Percentiles rank a stretch among this genome's conserved stretches.
Conservation (phyloP, 75 land plant species). For the Picea sitchensis region DNA sequence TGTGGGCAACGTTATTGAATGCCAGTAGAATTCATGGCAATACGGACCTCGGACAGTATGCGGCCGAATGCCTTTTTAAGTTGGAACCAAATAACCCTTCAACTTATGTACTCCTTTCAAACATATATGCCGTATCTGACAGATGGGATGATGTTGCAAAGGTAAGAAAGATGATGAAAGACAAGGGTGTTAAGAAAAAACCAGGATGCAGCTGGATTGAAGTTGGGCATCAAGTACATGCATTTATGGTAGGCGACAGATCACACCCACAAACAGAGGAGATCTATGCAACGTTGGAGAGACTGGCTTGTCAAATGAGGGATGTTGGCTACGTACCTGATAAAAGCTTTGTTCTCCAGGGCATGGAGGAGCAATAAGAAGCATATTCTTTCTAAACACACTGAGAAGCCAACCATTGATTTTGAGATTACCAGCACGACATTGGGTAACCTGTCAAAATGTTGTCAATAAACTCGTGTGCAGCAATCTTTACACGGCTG, state of each 20-base stretch:
- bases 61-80: conserved; percentile 6
- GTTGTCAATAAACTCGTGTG: conserved; percentile 12
- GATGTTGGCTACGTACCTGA: conserved; percentile 3
- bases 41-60: conserved; percentile 14
- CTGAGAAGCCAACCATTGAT: conserved; percentile 12
- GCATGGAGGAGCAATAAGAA: conserved; percentile 9
- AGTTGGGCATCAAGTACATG: conserved; percentile 18
- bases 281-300: conserved; percentile 7
- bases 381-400: conserved; percentile 1
- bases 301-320: conserved; percentile 7
- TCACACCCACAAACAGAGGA: conserved; percentile 13
- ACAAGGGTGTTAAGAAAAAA: conserved; percentile 10
- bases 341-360: background rate
- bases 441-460: conserved; percentile 4
- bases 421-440: conserved; percentile 7
- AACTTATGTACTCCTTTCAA: conserved; percentile 22
- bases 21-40: conserved; percentile 17
- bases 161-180: conserved; percentile 20
- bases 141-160: conserved; percentile 21
- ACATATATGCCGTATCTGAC: conserved; percentile 19
- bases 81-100: conserved; percentile 22
- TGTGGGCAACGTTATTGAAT: conserved; percentile 19
- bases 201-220: conserved; percentile 30
- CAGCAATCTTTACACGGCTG: background rate
- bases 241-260: conserved; percentile 27